Conservation (phyloP, 2,329 filamentous ascomycete species). For the Phialophora verrucosa region DNA sequence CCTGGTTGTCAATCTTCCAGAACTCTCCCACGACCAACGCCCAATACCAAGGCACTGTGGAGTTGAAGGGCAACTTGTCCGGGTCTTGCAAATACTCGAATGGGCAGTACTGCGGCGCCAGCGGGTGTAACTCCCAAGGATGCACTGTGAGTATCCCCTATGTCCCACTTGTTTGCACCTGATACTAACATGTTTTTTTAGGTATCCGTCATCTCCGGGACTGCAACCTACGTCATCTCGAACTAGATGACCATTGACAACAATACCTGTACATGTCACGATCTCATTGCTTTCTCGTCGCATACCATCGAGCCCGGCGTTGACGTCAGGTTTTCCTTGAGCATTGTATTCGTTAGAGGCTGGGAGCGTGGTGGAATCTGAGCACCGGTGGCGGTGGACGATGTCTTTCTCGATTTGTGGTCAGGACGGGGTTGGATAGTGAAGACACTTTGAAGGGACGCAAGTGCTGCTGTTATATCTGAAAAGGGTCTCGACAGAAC, state of each 20-base stretch:
- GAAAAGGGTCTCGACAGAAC: not conserved
- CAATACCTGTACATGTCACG: conserved; percentile 32
- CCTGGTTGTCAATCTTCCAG: conserved; percentile 82
- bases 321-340: conserved; percentile 30
- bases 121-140: conserved; percentile 61
- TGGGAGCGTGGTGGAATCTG: conserved; percentile 20
- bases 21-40: conserved; percentile 77
- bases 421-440: not conserved
- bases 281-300: conserved; percentile 32
- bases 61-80: conserved; percentile 70
- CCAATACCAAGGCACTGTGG: conserved; percentile 77
- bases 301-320: conserved; percentile 35
- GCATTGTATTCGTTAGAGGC: conserved; percentile 26
- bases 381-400: conserved; percentile 8
- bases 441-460: not conserved
- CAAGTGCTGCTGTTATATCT: not conserved
- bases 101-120: conserved; percentile 64
- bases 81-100: conserved; percentile 69
- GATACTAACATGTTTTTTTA: conserved; percentile 40
- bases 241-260: conserved; percentile 22
- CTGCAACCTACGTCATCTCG: conserved; percentile 56
- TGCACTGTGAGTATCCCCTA: conserved; percentile 74
- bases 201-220: conserved; percentile 58
- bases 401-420: conserved; percentile 16
- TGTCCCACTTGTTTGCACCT: not conserved